Base-by-base conservation (phyloP, 1,284 basidiomycete genomes). In the Hypsizygus ulmarius region DNA sequence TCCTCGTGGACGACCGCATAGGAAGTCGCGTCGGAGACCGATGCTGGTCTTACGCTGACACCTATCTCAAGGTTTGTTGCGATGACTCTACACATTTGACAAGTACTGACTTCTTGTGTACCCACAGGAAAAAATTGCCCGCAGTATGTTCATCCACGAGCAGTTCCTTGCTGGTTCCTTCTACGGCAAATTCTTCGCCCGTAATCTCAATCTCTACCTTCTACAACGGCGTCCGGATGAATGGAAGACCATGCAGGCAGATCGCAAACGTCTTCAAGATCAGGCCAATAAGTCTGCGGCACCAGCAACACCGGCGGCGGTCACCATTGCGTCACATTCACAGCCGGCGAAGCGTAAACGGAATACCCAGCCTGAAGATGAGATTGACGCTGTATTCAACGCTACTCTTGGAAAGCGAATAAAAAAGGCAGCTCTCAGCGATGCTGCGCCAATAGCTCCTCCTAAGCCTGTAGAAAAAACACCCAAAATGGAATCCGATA, bases 11-110 rank as follows among this genome's bases (percentile, higher is more conserved):
- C 62, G 90, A 96, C 63, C 81, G 88, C 18, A 82, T 96, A 55
- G 94, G 95, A 39, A 92, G 89, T 57, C 78, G 92, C 43, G 84
- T 97, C 0, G 90, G 82, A 2, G 94, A 95, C 60, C 82, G 87
- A 18, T 88, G 87, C 56, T 97, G 92, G 90, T 81, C 77, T 1
- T 82, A 80, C 50, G 86, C 90, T 11, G 95, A 97, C 68, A 87
- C 91, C 1, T 97, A 88, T 68, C 77, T 96, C 56, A 93, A 89
- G 73, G 91, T 91, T 53, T 18, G 75, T 29, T 43, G 38, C 19
- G 11, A n/a, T 30, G 29, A 29, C 54, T 36, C 42, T 39, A 21
- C 15, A 37, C 19, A 8, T 46, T 46, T 45, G 29, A 16, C 29
- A 12, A 7, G 15, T 14, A 29, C 32, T 49, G 15, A 37, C 29